Conservation (phyloP, 2,329 filamentous ascomycete genomes). For the Cladosporium oxysporum region DNA sequence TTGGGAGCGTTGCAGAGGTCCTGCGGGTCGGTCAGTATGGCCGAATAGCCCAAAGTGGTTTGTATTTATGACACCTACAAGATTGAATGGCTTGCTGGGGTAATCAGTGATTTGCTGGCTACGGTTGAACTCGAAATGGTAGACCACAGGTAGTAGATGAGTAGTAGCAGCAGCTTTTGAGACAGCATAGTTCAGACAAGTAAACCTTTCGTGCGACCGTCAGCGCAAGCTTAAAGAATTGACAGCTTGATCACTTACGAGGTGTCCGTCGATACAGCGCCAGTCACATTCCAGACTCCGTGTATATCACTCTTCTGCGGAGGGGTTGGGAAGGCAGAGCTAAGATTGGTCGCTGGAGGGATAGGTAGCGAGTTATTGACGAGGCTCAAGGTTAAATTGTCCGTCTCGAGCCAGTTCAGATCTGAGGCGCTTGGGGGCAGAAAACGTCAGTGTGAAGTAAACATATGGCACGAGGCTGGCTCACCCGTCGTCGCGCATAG, state of each 20-base stretch:
- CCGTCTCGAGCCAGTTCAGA: background rate
- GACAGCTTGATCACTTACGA: background rate
- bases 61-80: background rate
- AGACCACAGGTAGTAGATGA: background rate
- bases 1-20: background rate
- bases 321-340: background rate
- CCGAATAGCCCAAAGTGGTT: background rate
- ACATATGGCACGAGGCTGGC: background rate
- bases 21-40: background rate
- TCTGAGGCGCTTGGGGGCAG: background rate
- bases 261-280: background rate
- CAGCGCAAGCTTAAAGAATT: background rate
- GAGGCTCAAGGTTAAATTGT: background rate
- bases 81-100: background rate
- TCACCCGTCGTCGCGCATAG: background rate
- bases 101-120: background rate
- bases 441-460: background rate
- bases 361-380: background rate
- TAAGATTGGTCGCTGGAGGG: background rate
- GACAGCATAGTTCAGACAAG: background rate
- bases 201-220: background rate
- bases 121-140: background rate
- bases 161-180: background rate
- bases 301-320: background rate
- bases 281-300: background rate